Base-by-base conservation (phyloP, 1,284 basidiomycete species). In the Naganishia liquefaciens region DNA sequence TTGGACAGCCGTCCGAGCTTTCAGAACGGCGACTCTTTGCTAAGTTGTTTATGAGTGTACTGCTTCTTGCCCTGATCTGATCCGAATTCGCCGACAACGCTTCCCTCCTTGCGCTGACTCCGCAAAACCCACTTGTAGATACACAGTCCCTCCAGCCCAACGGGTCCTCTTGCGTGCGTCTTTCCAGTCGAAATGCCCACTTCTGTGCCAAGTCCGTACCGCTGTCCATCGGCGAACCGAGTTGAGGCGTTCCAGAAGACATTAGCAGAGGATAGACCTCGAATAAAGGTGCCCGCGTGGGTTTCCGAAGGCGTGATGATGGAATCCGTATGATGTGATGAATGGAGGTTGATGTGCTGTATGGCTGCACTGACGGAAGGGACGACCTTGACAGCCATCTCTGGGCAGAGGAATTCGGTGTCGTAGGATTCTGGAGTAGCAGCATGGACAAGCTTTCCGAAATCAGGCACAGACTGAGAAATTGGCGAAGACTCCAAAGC, bases 171-270 rank as follows among this genome's bases (percentile, higher is more conserved):
- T 2, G 96, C 95, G 74, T 99, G 96, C 62, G 96, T 97, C 72
- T 91, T 88, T 2, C 93, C 93, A 0, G 96, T 99, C 75, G 88
- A 90, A 74, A 99, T 97, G 10, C 96, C 96, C 0, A 99, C 95
- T 79, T 99, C 96, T 1, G 96, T 95, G 1, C 96, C 96, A 70
- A 97, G 91, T 0, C 96, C 96, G 77, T 93, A 99, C 63, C 96
- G 81, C 79, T 95, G 98, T 1, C 96, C 96, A 77, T 99, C 96
- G 0, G 94, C 90, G 74, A 99, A 99, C 52, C 96, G 85, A 9
- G 96, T 96, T 69, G 88, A 91, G 3, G 93, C 91, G 73, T 99
- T 99, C 69, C 97, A 85, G 73, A 90, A 99, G 9, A 91, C 91
- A 57, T 94, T 93, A 1, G 96, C 91, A 2, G 88, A 90, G 77